Evolutionary conservation across 192 early-diverging fungal genomes (phyloP).

Genomic region (Coemansia sp.): DNA sequence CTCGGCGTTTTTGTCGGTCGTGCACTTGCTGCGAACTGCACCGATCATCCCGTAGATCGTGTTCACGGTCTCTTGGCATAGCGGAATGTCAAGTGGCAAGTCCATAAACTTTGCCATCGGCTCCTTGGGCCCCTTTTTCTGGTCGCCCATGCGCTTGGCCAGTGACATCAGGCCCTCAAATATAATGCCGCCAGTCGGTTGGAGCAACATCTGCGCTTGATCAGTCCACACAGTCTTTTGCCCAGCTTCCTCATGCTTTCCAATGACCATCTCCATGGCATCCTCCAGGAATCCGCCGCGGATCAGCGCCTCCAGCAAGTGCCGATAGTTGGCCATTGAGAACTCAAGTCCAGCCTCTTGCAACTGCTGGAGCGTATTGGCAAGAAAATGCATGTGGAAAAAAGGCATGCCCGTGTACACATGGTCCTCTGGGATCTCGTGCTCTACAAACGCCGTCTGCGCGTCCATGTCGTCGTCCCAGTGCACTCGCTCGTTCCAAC

Average conservation of each 20-base stretch:
- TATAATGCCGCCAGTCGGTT: not conserved
- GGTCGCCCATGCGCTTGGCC: not conserved
- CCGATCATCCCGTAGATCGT: constrained; percentile 29
- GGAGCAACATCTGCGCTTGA: constrained; percentile 4
- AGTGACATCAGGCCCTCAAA: not conserved
- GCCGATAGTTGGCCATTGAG: constrained; percentile 37
- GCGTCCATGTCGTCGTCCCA: constrained; percentile 44
- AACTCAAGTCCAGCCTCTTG: constrained; percentile 37
- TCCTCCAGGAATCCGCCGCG: constrained; percentile 29
- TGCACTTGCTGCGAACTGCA: constrained; percentile 21
- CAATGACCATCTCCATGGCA: constrained; percentile 32
- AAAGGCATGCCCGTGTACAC: constrained; percentile 36
- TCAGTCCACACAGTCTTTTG: not conserved
- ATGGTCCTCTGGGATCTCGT: constrained; percentile 35
- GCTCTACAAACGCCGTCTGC: constrained; percentile 22
- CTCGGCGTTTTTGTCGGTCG: constrained; percentile 6
- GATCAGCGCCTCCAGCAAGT: constrained; percentile 39
- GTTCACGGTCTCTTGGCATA: constrained; percentile 27
- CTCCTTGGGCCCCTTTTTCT: not conserved
- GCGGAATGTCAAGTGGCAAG: constrained; percentile 27
- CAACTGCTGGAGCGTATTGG: constrained; percentile 26
- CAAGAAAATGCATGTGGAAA: constrained; percentile 38
- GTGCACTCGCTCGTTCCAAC: constrained; percentile 49
- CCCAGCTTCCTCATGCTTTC: constrained; percentile 14
- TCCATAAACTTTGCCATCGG: constrained; percentile 29